Evolutionary conservation across 768 basidiomycete species (phyloP), one percentile per base, ranked within the genome.

Genomic region (Sporobolomyces phaffii): DNA sequence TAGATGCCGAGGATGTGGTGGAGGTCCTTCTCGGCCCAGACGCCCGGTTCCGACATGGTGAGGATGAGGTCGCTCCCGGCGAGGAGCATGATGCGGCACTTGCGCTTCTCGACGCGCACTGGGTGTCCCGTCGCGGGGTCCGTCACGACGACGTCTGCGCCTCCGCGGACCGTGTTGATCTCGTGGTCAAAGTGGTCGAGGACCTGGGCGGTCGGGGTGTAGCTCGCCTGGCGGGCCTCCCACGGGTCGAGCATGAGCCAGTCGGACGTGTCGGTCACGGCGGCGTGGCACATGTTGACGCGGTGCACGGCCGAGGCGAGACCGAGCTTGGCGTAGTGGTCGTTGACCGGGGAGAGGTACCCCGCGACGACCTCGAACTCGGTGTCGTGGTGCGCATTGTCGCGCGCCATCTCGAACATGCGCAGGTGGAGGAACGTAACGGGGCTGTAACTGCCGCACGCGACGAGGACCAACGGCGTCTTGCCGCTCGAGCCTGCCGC

Each of bases 391-490:
- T 90, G 85, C 59, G 89, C 85, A 75, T 91, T 92, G 81, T 98
- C 96, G 79, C 88, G 89, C 62, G 94, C 96, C 96, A 99, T 98
- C 77, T 98, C 96, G 79, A 98, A 99, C 92, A 99, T 97, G 72
- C 96, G 89, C 18, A 78, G 77, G 71, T 68, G 72, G 29, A 72
- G 60, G 60, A 72, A 73, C 11, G 74, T 75, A 29, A 58, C 31
- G 29, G 70, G 66, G 14, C 56, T 50, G 48, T 73, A 76, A 62
- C 48, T 73, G 68, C 97, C 96, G 76, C 96, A 99, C 50, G 91
- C 96, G 65, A 99, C 91, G 69, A 96, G 86, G 61, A 92, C 89
- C 72, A 96, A 80, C n/a, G 91, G 94, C 11, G 86, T 86, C 79
- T 77, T 78, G 36, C 38, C 24, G 11, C 20, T 60, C 14, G 51